Base-by-base conservation (phyloP, 2,329 filamentous ascomycete genomes). In the Ceratocystis variospora region DNA sequence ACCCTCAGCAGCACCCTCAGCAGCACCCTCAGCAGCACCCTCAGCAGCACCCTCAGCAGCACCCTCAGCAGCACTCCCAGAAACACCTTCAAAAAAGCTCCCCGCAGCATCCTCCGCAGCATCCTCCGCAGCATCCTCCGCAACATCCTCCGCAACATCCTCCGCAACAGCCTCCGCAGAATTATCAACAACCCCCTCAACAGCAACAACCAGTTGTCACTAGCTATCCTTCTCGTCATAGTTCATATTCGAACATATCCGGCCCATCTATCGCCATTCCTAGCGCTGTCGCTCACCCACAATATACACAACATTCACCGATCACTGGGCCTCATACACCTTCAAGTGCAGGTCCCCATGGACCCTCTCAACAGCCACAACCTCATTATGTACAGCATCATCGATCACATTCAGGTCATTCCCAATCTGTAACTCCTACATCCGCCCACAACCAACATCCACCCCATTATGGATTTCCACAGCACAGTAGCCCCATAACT, bases 401-500 rank as follows among this genome's bases (percentile, higher is more conserved):
- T 68, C 75, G 82, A 70, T 83, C 83, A 53, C 81, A 81, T 66
- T 86, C 83, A 25, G 76, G 79, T 5, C 81, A 85, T 66, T 85
- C 83, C 12, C 64, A 68, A 22, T 80, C 79, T 31, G 76, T 82
- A 10, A 86, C 84, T 45, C 83, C 83, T n/a, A 84, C 82, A 5
- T 85, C 83, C 48, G 80, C 83, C 17, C 83, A 85, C 61, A 81
- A 80, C 71, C 83, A 85, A 73, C 80, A 80, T 59, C 78, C 61
- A 12, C 25, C 64, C 5, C 64, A 66, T 22, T 66, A 68, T 41
- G 64, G 62, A 73, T 76, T 65, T 77, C 80, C 33, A 82, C 73
- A 72, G 28, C 81, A 83, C 68, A 79, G 78, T 48, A 86, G 83
- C 70, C 83, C 83, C 61, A 73, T 80, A 55, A 73, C 76, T 53